Percentiles rank a stretch among this genome's conserved stretches.
phyloP scores from a whole-genome alignment of 2,329 filamentous ascomycete genomes.

The Aureobasidium namibiae region DNA sequence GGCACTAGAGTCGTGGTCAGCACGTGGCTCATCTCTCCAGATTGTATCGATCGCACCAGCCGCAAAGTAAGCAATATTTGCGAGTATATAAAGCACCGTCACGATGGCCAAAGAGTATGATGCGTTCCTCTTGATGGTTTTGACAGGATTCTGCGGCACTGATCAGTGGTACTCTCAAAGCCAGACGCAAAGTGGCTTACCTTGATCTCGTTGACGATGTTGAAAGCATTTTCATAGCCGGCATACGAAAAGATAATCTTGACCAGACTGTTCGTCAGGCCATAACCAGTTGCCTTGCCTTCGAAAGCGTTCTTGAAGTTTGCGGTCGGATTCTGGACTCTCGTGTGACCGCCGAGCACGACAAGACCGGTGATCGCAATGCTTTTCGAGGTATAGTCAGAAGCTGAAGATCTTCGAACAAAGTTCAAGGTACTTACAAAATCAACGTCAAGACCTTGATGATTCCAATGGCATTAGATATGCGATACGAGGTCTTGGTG shows the following conservation, averaged over 20 bases:
- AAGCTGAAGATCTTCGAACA: neutral
- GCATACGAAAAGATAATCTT: constrained; percentile 42
- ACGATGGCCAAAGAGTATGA: constrained; percentile 52
- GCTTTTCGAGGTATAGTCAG: neutral
- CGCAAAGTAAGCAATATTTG: constrained; percentile 53
- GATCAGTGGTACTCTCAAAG: neutral
- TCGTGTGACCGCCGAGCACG: constrained; percentile 49
- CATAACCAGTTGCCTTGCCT: constrained; percentile 39
- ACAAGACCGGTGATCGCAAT: constrained; percentile 46
- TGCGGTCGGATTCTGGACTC: constrained; percentile 40
- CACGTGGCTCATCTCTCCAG: neutral
- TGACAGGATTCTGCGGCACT: constrained; percentile 43
- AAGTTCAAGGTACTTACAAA: constrained; percentile 34
- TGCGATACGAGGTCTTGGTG: constrained; percentile 49
- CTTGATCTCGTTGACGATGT: constrained; percentile 53
- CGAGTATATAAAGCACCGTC: constrained; percentile 44
- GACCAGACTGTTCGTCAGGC: constrained; percentile 51
- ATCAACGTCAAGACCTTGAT: constrained; percentile 55
- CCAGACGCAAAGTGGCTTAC: constrained; percentile 19
- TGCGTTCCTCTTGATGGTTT: constrained; percentile 54
- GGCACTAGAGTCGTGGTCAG: constrained; percentile 20
- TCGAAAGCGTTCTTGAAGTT: constrained; percentile 51
- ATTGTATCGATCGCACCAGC: constrained; percentile 28
- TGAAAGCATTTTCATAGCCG: constrained; percentile 56
- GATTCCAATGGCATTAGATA: constrained; percentile 49